Conservation (phyloP, 192 early-diverging fungal species). For the Chytriomyces sp. region DNA sequence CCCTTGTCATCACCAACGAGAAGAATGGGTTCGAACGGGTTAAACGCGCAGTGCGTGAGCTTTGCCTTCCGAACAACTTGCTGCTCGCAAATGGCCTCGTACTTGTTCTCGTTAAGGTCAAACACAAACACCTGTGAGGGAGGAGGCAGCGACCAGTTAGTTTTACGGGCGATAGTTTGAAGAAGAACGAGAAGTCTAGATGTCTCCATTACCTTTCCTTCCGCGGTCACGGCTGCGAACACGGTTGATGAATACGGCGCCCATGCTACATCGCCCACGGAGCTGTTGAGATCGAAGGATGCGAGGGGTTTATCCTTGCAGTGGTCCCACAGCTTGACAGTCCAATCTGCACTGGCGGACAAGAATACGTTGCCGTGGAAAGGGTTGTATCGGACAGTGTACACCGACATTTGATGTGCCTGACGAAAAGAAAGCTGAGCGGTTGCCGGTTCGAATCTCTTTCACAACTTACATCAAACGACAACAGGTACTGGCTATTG, state of each 20-base stretch:
- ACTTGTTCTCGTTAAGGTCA: slow-evolving; percentile 68
- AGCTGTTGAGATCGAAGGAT: slow-evolving; percentile 62
- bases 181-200: slow-evolving; percentile 12
- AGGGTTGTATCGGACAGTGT: slow-evolving; percentile 63
- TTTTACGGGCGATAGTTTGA: background rate
- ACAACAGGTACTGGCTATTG: slow-evolving; percentile 60
- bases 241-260: slow-evolving; percentile 69
- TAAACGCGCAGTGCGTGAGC: slow-evolving; percentile 66
- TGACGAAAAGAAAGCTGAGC: slow-evolving; percentile 9
- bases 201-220: slow-evolving; percentile 56
- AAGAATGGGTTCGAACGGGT: slow-evolving; percentile 63
- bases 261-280: slow-evolving; percentile 68
- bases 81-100: slow-evolving; percentile 67
- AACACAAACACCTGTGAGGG: slow-evolving; percentile 57
- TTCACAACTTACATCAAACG: slow-evolving; percentile 57
- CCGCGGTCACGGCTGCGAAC: slow-evolving; percentile 64
- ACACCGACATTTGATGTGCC: slow-evolving; percentile 70
- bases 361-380: slow-evolving; percentile 62
- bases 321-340: slow-evolving; percentile 70
- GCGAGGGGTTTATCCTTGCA: slow-evolving; percentile 56
- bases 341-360: slow-evolving; percentile 66
- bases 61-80: slow-evolving; percentile 64
- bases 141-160: background rate
- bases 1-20: slow-evolving; percentile 67
- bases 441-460: background rate